phyloP scores from a whole-genome alignment of 345 rosid species.

The Gossypium sturtianum region DNA sequence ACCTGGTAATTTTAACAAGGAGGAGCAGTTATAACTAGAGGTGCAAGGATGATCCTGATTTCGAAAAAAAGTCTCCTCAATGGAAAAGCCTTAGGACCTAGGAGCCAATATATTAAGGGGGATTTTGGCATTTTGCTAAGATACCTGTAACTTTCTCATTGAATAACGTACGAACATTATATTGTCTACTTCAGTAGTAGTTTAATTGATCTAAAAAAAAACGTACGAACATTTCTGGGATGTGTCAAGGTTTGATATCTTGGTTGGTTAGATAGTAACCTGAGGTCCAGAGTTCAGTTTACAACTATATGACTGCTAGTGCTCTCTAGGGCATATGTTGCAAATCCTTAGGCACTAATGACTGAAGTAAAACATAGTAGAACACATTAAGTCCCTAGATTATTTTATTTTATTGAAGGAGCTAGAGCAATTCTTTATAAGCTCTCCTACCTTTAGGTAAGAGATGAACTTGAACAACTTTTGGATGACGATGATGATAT shows the following conservation, averaged over 20 bases:
- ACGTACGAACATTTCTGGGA: not conserved
- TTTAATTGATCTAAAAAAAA: not conserved
- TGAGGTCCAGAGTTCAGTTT: not conserved
- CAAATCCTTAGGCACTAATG: not conserved
- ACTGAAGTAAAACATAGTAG: not conserved
- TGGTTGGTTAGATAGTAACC: not conserved
- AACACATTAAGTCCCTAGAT: not conserved
- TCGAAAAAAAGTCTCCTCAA: not conserved
- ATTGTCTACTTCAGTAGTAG: too few species aligned
- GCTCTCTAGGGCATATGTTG: not conserved
- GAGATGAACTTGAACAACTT: constrained; percentile 54
- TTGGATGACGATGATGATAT: constrained; percentile 51
- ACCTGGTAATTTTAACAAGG: not conserved
- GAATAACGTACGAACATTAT: too few species aligned
- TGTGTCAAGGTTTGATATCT: not conserved
- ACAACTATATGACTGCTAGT: not conserved
- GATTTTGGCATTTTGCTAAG: not conserved
- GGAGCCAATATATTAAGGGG: not conserved
- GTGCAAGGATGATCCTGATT: not conserved
- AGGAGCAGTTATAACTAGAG: not conserved
- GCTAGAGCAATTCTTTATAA: not conserved
- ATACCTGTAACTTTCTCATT: too few species aligned
- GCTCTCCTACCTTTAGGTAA: constrained; percentile 25
- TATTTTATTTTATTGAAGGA: not conserved
- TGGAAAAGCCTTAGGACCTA: not conserved